Base-by-base conservation (phyloP, 805 yeast species). In the Starmerella scarabaei region DNA sequence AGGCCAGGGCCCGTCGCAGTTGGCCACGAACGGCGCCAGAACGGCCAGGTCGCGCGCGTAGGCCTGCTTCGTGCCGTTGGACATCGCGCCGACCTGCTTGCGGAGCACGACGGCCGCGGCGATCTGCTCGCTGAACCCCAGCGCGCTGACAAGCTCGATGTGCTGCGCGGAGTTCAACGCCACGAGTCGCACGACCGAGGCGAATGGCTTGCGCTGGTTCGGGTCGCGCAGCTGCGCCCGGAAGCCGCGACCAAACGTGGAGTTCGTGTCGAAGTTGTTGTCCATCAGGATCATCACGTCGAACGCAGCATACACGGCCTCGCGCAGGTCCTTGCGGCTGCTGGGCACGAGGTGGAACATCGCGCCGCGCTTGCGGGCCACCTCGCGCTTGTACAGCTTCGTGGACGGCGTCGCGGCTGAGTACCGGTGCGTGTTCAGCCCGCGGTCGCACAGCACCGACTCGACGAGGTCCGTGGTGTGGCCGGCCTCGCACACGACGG, bases 81-180 rank as follows among this genome's bases (percentile, higher is more conserved):
- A 91, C 33, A 88, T 57, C 35, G 71, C 71, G 6, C 97, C 97
- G 12, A 80, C 84, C 43, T 77, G 68, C 48, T 80, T 93, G 51
- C 94, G 64, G 37, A 84, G 59, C 23, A 85, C 82, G 3, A 85
- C 94, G 16, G 80, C 69, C 1, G 93, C 84, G 1, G 94, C 82
- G 1, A 86, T 75, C 8, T 80, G 75, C 35, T 74, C 75, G 46
- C 73, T 77, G 33, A 84, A 62, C 48, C 53, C 14, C 24, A 49
- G 45, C 50, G 58, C 50, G 61, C 62, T 53, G 51, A 68, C 63
- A 42, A 69, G 53, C 45, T 74, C 72, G 46, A 84, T 76, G 56
- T 88, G 97, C 51, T 88, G 95, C 20, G 83, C 74, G 3, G 93
- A 77, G 52, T 82, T 77, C 42, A 77, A 71, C 2, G 94, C 79